Evolutionary conservation across 2,329 filamentous ascomycete species (phyloP).

Genomic region (Talaromyces marneffei): DNA sequence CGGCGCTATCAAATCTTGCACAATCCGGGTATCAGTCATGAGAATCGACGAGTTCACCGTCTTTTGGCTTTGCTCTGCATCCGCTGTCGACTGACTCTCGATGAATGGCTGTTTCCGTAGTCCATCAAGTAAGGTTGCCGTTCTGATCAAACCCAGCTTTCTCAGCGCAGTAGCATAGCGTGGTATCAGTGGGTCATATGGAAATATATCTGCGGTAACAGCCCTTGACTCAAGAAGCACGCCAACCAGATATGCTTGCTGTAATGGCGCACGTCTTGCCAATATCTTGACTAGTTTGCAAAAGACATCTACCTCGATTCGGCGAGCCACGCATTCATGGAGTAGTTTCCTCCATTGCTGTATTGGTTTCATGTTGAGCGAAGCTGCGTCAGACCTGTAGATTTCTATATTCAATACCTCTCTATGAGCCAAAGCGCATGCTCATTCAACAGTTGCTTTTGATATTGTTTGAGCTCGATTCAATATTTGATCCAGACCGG

Average conservation of each 20-base stretch:
- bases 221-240: constrained; percentile 31
- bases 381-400: background rate
- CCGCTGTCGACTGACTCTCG: constrained; percentile 16
- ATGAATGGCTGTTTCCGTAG: constrained; percentile 35
- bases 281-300: constrained; percentile 32
- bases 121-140: constrained; percentile 29
- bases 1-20: constrained; percentile 38
- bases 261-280: constrained; percentile 26
- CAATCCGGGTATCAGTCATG: constrained; percentile 39
- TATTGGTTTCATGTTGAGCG: constrained; percentile 18
- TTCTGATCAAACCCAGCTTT: constrained; percentile 28
- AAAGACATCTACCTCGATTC: constrained; percentile 36
- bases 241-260: constrained; percentile 30
- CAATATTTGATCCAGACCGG: too few relatives aligned
- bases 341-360: constrained; percentile 36
- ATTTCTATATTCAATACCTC: background rate
- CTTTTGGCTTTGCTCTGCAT: constrained; percentile 10
- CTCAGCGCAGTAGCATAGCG: constrained; percentile 37
- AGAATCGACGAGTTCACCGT: constrained; percentile 24
- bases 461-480: background rate
- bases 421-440: background rate
- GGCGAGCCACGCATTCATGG: constrained; percentile 32
- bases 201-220: constrained; percentile 23
- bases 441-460: background rate
- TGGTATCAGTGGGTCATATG: constrained; percentile 40